Evolutionary conservation across 371 early-diverging fungal species (phyloP), one percentile per base, ranked within the genome.

Genomic region (Mortierella sp.): DNA sequence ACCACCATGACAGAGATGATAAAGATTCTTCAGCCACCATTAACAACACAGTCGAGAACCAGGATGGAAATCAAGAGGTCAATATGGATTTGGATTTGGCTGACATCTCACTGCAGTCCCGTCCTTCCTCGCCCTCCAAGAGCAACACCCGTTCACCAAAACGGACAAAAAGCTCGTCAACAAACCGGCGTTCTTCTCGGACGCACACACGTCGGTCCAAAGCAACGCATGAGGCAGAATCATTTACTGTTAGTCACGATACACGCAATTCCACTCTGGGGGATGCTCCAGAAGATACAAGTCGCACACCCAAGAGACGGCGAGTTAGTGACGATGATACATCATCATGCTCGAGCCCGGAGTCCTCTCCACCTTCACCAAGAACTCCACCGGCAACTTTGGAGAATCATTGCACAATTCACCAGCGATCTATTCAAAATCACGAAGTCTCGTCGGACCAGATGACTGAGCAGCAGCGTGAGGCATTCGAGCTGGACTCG

Each of bases 321-420:
- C 58, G 68, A 45, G 41, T 50, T 40, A 76, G 72, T n/a, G 77
- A 71, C 0, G 77, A 76, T 4, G 76, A 75, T 32, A 28, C 55
- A 58, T 72, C 63, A 1, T 67, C 77, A 22, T 71, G 70, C 48
- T 76, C 77, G 15, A 70, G 77, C 21, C 67, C 77, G 2, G 77
- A 76, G 45, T 76, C 77, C 0, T 70, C 68, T 4, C 77, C 77
- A 15, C 65, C 77, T 6, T 76, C 77, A 1, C 77, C 77, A 7
- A 70, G 58, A 64, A 76, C 77, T 4, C 77, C 77, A 11, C 77
- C 77, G 13, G 63, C 70, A n/a, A 10, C 61, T 16, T 19, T 48
- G 24, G 74, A 72, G 28, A 58, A 40, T 43, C 58, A 66, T 6
- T 55, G 13, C 21, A 58, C 55, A n/a, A 16, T 33, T 24, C 45